Conservation (phyloP, 306 rosid genomes). For the Dryas octopetala region DNA sequence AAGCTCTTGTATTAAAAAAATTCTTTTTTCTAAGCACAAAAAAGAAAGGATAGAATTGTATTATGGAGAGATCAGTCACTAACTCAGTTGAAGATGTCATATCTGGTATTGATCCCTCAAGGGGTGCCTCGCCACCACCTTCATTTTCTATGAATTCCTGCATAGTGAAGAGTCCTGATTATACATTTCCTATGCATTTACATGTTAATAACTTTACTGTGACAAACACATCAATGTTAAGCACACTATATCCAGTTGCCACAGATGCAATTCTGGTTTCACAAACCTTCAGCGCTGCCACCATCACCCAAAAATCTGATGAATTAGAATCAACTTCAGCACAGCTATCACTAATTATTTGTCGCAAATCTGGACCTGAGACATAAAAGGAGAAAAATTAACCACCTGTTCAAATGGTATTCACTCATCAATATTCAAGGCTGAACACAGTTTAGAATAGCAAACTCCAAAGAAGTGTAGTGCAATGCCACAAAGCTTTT, state of each 20-base stretch:
- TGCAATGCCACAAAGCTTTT: background rate
- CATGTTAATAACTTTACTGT: background rate
- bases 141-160: constrained; percentile 89
- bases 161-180: constrained; percentile 22
- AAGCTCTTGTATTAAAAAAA: constrained; percentile 28
- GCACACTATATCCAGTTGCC: constrained; percentile 21
- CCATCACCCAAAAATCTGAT: constrained; percentile 92
- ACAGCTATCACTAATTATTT: constrained; percentile 61
- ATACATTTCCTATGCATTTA: constrained; percentile 13
- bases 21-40: background rate
- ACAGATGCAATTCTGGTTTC: constrained; percentile 20
- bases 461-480: constrained; percentile 3
- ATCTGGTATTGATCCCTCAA: constrained; percentile 99
- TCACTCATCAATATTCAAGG: background rate
- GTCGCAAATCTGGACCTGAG: constrained; percentile 56
- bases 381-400: constrained; percentile 1
- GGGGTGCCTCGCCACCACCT: constrained; percentile 89
- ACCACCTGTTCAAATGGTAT: background rate
- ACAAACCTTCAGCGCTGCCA: constrained; percentile 92
- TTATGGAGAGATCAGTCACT: constrained; percentile 32
- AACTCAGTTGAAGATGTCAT: constrained; percentile 99
- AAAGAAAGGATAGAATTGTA: constrained; percentile 12
- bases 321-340: constrained; percentile 77
- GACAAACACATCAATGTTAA: background rate
- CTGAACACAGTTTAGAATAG: background rate